These are phyloP conservation scores for Ascochyta viciae-villosae DNA, from an alignment of 2,329 filamentous ascomycete genomes.

Conservation along the genomic window DNA sequence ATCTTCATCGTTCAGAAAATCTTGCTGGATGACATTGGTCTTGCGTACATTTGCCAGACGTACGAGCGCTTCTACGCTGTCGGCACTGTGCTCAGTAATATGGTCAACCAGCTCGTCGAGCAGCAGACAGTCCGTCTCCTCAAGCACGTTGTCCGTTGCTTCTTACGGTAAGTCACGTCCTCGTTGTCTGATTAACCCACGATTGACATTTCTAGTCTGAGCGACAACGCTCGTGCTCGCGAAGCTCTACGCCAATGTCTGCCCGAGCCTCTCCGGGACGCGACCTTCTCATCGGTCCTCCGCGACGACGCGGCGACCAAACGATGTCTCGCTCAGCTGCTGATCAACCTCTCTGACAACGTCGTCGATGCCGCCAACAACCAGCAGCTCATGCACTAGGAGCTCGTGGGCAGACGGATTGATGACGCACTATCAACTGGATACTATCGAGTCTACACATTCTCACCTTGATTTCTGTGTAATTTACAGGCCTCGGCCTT, in stretches of 20 bases:
- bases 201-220: conserved; percentile 67
- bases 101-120: conserved; percentile 97
- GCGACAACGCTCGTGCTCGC: conserved; percentile 93
- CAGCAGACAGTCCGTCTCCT: conserved; percentile 94
- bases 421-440: background rate
- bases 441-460: background rate
- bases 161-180: conserved; percentile 74
- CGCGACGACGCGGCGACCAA: conserved; percentile 98
- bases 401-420: background rate
- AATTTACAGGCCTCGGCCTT: conserved; percentile 32
- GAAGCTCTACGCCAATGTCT: conserved; percentile 96
- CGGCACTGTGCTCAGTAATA: conserved; percentile 95
- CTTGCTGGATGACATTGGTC: conserved; percentile 90
- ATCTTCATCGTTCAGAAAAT: conserved; percentile 99
- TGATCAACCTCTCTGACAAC: conserved; percentile 95
- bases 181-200: background rate
- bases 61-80: conserved; percentile 99
- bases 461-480: conserved; percentile 25
- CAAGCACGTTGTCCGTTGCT: conserved; percentile 97
- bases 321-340: conserved; percentile 92
- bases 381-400: conserved; percentile 46
- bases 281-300: conserved; percentile 94
- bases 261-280: conserved; percentile 96
- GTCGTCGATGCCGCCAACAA: conserved; percentile 63
- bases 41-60: conserved; percentile 98